These are phyloP conservation scores for Monarda citriodora DNA, from an alignment of 305 asterid species.

Conservation along the genomic window DNA sequence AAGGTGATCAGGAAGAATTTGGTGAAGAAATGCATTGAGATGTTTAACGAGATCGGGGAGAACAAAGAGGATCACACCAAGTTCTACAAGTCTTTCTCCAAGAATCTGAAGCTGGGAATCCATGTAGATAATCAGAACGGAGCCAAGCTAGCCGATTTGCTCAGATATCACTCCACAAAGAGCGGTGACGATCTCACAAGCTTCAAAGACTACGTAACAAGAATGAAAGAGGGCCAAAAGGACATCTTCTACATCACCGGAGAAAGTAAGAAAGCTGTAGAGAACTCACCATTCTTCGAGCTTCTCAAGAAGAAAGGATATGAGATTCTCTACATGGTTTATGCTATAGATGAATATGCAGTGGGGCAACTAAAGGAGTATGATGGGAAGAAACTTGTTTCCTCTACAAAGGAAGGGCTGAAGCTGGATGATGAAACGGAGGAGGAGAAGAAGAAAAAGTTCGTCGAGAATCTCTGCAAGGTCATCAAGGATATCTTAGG, in stretches of 20 bases:
- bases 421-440: conserved; percentile 64
- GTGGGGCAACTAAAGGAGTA: conserved; percentile 68
- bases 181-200: conserved; percentile 82
- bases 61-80: conserved; percentile 79
- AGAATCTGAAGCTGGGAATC: conserved; percentile 76
- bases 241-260: conserved; percentile 79
- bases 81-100: conserved; percentile 68
- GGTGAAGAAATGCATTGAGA: conserved; percentile 84
- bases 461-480: conserved; percentile 69
- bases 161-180: conserved; percentile 68
- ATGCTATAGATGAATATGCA: conserved; percentile 79
- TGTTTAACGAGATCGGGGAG: conserved; percentile 77
- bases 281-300: conserved; percentile 76
- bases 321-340: conserved; percentile 78
- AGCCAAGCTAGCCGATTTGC: conserved; percentile 61
- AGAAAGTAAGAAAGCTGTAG: conserved; percentile 76
- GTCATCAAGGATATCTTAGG: conserved; percentile 65
- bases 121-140: conserved; percentile 81
- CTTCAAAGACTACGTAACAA: conserved; percentile 71
- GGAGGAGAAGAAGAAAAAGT: conserved; percentile 56
- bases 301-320: conserved; percentile 83
- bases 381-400: conserved; percentile 74
- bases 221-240: conserved; percentile 85
- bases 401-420: conserved; percentile 75
- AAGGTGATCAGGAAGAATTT: conserved; percentile 76